phyloP scores from a whole-genome alignment of 805 yeast genomes.

The Saturnispora besseyi region DNA sequence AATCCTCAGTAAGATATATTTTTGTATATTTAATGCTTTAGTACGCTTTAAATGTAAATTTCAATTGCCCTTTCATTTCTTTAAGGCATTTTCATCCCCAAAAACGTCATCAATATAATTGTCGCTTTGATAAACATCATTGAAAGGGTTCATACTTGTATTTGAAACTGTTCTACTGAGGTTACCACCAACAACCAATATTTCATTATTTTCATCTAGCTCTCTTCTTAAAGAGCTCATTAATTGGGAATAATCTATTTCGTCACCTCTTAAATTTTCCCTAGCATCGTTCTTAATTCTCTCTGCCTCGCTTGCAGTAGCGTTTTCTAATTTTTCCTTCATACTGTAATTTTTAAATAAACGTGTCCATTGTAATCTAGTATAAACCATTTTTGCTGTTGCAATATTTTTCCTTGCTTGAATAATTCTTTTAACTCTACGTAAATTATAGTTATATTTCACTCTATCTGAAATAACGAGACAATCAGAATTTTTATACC shows the following conservation, averaged over 20 bases:
- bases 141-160: slow-evolving; percentile 24
- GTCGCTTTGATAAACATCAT: slow-evolving; percentile 12
- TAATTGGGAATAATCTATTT: slow-evolving; percentile 4
- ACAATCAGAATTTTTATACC: slow-evolving; percentile 71
- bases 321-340: slow-evolving; percentile 5
- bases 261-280: slow-evolving; percentile 5
- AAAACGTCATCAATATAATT: background rate
- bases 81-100: background rate
- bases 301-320: slow-evolving; percentile 5
- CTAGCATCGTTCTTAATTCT: slow-evolving; percentile 2
- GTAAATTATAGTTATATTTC: slow-evolving; percentile 49
- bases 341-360: slow-evolving; percentile 5
- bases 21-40: too few species aligned
- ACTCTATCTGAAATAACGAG: slow-evolving; percentile 63
- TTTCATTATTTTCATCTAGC: slow-evolving; percentile 2
- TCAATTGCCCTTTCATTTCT: background rate
- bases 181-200: slow-evolving; percentile 1
- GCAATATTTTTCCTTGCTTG: slow-evolving; percentile 36
- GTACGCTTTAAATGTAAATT: background rate
- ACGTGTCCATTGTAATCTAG: slow-evolving; percentile 36
- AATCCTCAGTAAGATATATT: too few species aligned
- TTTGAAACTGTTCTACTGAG: slow-evolving; percentile 21
- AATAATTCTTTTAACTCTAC: slow-evolving; percentile 43
- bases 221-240: slow-evolving; percentile 9
- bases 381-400: slow-evolving; percentile 38